Percentiles rank a stretch among this genome's conserved stretches.
These are phyloP conservation scores for Teunomyces kruisii DNA, from an alignment of 805 yeast species.

Conservation along the genomic window DNA sequence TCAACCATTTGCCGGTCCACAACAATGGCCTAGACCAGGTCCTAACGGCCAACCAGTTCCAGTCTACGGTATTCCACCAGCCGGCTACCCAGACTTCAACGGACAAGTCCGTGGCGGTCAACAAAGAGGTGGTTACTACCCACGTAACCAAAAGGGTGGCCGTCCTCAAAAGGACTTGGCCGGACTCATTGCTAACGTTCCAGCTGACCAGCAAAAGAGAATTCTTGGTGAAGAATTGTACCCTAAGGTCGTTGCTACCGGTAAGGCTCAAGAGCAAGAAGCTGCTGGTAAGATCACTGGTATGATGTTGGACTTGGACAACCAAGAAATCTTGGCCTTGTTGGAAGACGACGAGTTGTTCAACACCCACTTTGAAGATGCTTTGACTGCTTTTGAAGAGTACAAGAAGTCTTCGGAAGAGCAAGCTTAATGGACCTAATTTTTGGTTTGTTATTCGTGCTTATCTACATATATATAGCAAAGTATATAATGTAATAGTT, in stretches of 20 bases:
- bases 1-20: slow-evolving; percentile 65
- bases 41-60: slow-evolving; percentile 86
- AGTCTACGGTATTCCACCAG: slow-evolving; percentile 84
- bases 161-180: slow-evolving; percentile 54
- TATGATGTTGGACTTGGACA: slow-evolving; percentile 95
- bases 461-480: slow-evolving; percentile 19
- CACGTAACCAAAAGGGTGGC: slow-evolving; percentile 40
- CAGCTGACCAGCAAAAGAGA: slow-evolving; percentile 94
- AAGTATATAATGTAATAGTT: slow-evolving; percentile 17
- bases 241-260: slow-evolving; percentile 84
- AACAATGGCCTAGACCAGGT: slow-evolving; percentile 70
- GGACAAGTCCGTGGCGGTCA: slow-evolving; percentile 41
- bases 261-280: slow-evolving; percentile 85
- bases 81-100: slow-evolving; percentile 55
- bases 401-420: slow-evolving; percentile 62
- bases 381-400: slow-evolving; percentile 89
- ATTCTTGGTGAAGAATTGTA: slow-evolving; percentile 96
- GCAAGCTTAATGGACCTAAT: slow-evolving; percentile 16
- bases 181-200: slow-evolving; percentile 60
- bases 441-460: slow-evolving; percentile 6
- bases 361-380: slow-evolving; percentile 90
- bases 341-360: slow-evolving; percentile 88
- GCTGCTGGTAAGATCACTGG: slow-evolving; percentile 99
- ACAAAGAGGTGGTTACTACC: slow-evolving; percentile 58
- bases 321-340: slow-evolving; percentile 82